Evolutionary conservation across 345 rosid species (phyloP).

Genomic region (Limnanthes douglasii): DNA sequence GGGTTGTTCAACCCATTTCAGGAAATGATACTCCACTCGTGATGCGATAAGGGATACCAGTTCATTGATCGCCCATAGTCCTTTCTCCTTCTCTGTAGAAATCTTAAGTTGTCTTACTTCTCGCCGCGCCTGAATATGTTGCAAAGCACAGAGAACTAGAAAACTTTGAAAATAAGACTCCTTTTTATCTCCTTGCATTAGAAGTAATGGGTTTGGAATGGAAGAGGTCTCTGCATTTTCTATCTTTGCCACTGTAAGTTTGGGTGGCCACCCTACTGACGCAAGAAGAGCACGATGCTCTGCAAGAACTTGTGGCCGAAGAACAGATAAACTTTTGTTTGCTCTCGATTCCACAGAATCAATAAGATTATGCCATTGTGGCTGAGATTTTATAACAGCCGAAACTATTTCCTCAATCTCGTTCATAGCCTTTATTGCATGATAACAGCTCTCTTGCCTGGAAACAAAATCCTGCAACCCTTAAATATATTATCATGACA

Average conservation of each 20-base stretch:
- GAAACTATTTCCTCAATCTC: conserved; percentile 32
- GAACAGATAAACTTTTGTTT: conserved; percentile 36
- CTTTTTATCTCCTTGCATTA: conserved; percentile 41
- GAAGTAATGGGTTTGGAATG: conserved; percentile 43
- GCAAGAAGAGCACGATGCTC: conserved; percentile 63
- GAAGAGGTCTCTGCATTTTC: conserved; percentile 20
- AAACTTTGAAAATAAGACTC: conserved; percentile 43
- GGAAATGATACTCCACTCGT: conserved; percentile 64
- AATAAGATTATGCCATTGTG: conserved; percentile 44
- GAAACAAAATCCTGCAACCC: conserved; percentile 29
- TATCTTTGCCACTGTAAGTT: conserved; percentile 21
- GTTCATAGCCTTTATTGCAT: conserved; percentile 34
- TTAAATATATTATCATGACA: conserved; percentile 4
- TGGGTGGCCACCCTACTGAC: conserved; percentile 81
- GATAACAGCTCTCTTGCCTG: conserved; percentile 31
- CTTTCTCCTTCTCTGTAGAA: conserved; percentile 8
- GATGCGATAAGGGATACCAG: conserved; percentile 55
- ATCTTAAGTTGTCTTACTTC: conserved; percentile 25
- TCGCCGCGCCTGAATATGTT: conserved; percentile 35
- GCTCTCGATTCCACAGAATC: conserved; percentile 53
- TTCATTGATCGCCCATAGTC: conserved; percentile 64
- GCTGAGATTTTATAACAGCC: conserved; percentile 24
- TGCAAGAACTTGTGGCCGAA: conserved; percentile 50
- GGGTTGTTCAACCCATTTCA: conserved; percentile 55
- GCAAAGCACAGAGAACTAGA: conserved; percentile 55